A percentile compares a stretch with the other conserved stretches of the same genome.
phyloP scores from a whole-genome alignment of 176 grass and related monocot genomes.

The Alopecurus myosuroides region DNA sequence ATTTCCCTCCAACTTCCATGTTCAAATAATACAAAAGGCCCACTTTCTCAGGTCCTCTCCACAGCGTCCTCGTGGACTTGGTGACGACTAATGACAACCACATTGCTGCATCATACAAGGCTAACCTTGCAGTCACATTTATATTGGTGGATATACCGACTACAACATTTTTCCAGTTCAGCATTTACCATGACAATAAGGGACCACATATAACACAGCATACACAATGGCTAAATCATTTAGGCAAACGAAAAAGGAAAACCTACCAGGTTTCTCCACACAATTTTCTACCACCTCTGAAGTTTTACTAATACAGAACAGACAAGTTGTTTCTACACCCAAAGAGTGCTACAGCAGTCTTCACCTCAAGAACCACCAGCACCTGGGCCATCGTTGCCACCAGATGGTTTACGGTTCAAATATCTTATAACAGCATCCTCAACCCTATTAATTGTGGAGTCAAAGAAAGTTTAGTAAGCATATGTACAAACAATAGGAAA shows the following conservation, averaged over 20 bases:
- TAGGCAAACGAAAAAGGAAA: slow-evolving; percentile 4
- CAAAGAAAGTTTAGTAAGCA: slow-evolving; percentile 29
- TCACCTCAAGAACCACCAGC: slow-evolving; percentile 40
- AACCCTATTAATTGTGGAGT: slow-evolving; percentile 48
- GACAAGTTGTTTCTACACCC: slow-evolving; percentile 36
- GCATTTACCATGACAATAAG: slow-evolving; percentile 17
- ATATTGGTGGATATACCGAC: background rate
- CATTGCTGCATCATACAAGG: background rate
- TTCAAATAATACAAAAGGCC: slow-evolving; percentile 36
- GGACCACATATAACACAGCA: slow-evolving; percentile 23
- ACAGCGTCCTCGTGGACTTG: background rate
- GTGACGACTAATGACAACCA: background rate
- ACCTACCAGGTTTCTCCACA: slow-evolving; percentile 16
- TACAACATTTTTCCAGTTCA: background rate
- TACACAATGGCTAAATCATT: slow-evolving; percentile 24
- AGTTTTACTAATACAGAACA: slow-evolving; percentile 36
- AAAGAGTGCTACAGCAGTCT: slow-evolving; percentile 24
- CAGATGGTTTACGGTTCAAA: slow-evolving; percentile 75
- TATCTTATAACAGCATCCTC: slow-evolving; percentile 96
- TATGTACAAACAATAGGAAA: background rate
- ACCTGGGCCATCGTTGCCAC: slow-evolving; percentile 54
- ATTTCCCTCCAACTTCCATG: slow-evolving; percentile 24
- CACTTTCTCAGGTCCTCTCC: background rate
- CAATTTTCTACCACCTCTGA: slow-evolving; percentile 29
- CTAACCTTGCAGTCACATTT: background rate